A percentile compares a stretch with the other conserved stretches of the same genome.
phyloP scores from a whole-genome alignment of 2,329 filamentous ascomycete genomes.

The Neonectria faginata region DNA sequence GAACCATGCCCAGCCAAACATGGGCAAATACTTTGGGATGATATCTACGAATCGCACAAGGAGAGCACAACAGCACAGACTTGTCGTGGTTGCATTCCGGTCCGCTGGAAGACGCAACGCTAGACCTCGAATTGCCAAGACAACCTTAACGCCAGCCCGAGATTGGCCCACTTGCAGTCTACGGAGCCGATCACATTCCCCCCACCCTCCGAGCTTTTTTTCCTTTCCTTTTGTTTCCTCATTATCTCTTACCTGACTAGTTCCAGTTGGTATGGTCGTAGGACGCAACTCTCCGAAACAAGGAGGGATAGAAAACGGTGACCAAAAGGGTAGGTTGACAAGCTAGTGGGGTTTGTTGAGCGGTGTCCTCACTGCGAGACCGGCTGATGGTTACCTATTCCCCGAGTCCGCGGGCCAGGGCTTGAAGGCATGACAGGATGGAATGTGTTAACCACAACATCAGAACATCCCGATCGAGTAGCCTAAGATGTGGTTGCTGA shows the following conservation, averaged over 20 bases:
- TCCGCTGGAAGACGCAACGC: slow-evolving; percentile 27
- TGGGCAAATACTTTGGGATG: slow-evolving; percentile 8
- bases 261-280: slow-evolving; percentile 18
- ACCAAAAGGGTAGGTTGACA: slow-evolving; percentile 34
- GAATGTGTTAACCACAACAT: slow-evolving; percentile 25
- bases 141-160: slow-evolving; percentile 34
- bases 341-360: slow-evolving; percentile 16
- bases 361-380: slow-evolving; percentile 19
- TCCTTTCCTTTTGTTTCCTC: slow-evolving; percentile 15
- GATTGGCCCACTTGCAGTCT: slow-evolving; percentile 25
- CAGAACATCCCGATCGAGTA: slow-evolving; percentile 7
- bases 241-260: slow-evolving; percentile 18
- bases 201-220: slow-evolving; percentile 33
- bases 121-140: slow-evolving; percentile 39
- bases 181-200: slow-evolving; percentile 26
- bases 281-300: slow-evolving; percentile 21
- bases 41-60: slow-evolving; percentile 18
- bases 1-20: slow-evolving; percentile 8
- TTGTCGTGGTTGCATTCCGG: slow-evolving; percentile 32
- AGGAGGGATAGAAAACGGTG: slow-evolving; percentile 40
- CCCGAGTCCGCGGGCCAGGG: slow-evolving; percentile 7
- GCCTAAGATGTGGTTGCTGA: slow-evolving; percentile 12
- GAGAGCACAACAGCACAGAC: slow-evolving; percentile 14
- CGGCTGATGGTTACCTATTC: slow-evolving; percentile 19
- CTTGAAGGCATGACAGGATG: slow-evolving; percentile 27